These are phyloP conservation scores for Aspergillus steynii DNA, from an alignment of 495 filamentous ascomycete genomes.

Conservation along the genomic window DNA sequence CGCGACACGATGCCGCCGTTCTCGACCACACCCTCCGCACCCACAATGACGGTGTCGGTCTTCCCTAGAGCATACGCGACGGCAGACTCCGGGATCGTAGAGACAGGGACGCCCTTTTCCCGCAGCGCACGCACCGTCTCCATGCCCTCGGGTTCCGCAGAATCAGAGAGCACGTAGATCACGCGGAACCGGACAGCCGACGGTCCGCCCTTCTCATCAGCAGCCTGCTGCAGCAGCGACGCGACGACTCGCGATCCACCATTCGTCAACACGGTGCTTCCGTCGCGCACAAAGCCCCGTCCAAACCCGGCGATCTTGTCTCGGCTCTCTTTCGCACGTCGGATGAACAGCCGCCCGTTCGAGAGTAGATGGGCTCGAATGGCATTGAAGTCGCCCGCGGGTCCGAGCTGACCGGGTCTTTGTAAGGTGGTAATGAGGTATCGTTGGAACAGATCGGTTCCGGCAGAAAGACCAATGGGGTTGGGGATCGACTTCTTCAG, in stretches of 20 bases:
- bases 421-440: conserved; percentile 78
- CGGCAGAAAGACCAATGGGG: conserved; percentile 84
- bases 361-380: conserved; percentile 78
- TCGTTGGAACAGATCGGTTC: conserved; percentile 93
- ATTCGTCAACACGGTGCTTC: conserved; percentile 79
- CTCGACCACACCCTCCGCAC: conserved; percentile 91
- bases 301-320: conserved; percentile 80
- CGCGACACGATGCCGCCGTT: conserved; percentile 90
- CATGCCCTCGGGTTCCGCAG: conserved; percentile 56
- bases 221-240: conserved; percentile 70
- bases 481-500: conserved; percentile 78
- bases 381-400: conserved; percentile 71
- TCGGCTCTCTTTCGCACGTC: conserved; percentile 80
- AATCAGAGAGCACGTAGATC: conserved; percentile 65
- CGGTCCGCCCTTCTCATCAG: conserved; percentile 59
- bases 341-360: conserved; percentile 82
- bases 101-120: conserved; percentile 73
- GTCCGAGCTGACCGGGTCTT: conserved; percentile 51
- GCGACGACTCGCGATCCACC: conserved; percentile 84
- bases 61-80: conserved; percentile 84
- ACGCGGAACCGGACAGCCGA: conserved; percentile 71
- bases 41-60: conserved; percentile 79
- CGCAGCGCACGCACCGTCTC: conserved; percentile 68
- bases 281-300: conserved; percentile 72
- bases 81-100: conserved; percentile 77